Evolutionary conservation across 176 grass and related monocot species (phyloP), one percentile per base, ranked within the genome.

Genomic region (Carex kokanica): DNA sequence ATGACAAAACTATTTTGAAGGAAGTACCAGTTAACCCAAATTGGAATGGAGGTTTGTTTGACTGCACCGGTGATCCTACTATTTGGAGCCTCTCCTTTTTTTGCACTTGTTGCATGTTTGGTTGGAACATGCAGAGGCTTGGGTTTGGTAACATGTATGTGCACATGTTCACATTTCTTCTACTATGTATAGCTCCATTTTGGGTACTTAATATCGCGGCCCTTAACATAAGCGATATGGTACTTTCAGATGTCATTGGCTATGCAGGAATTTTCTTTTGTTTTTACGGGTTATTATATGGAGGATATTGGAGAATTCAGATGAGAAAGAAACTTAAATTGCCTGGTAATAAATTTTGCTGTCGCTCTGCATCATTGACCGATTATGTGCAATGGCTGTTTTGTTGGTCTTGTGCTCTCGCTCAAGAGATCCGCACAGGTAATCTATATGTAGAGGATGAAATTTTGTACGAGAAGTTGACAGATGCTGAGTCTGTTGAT

Each of bases 121-220:
- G 95, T 0, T 98, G 95, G 95, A 98, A 98, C 70, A 93, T 95
- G 92, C 90, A 98, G 82, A 84, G 95, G 77, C 87, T 98, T 20
- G 90, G 95, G 54, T 90, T 98, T 59, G 91, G 92, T 8, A 95
- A 98, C 82, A 98, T 98, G 95, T 98, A 95, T 80, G 83, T 95
- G 31, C 95, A 98, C 75, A 86, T 94, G 9, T 53, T 84, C 58
- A 93, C 87, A 58, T 93, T 95, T 81, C 83, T 98, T 57, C 84
- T 98, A 56, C 68, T 98, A 53, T 98, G 95, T 72, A 49, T 91
- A 4, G 84, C 91, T 38, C 95, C 95, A 2, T 98, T 98, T 45
- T 98, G 92, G 92, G 88, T 95, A 34, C 94, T 98, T 83, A 95
- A 93, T 80, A 64, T 98, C 67, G 77, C 92, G 6, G 91, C 95